These are phyloP conservation scores for Aureobasidium subglaciale DNA, from an alignment of 2,329 filamentous ascomycete species.

Conservation along the genomic window DNA sequence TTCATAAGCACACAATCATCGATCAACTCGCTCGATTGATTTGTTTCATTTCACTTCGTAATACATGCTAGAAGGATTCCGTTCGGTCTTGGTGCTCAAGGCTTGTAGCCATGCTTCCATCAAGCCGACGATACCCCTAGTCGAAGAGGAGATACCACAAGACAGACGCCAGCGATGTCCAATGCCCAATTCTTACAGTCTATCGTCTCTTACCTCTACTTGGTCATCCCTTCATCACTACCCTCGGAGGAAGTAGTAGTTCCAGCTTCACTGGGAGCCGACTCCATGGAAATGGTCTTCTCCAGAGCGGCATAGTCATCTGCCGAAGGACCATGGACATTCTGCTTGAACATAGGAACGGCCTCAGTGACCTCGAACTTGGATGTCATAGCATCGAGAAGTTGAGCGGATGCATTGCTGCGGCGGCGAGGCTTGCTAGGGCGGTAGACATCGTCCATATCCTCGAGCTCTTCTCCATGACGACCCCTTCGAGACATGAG, in stretches of 20 bases:
- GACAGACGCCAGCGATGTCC: slow-evolving; percentile 14
- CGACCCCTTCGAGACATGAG: slow-evolving; percentile 58
- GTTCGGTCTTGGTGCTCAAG: background rate
- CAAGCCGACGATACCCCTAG: background rate
- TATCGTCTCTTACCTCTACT: slow-evolving; percentile 7
- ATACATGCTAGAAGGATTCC: slow-evolving; percentile 1
- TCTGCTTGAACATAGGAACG: slow-evolving; percentile 89
- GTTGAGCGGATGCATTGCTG: slow-evolving; percentile 77
- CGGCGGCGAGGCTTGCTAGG: slow-evolving; percentile 81
- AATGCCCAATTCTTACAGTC: slow-evolving; percentile 8
- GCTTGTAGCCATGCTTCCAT: background rate
- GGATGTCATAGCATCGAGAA: slow-evolving; percentile 77
- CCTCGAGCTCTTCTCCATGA: slow-evolving; percentile 74
- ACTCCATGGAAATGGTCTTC: slow-evolving; percentile 9
- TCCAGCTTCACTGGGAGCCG: slow-evolving; percentile 5
- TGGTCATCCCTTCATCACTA: slow-evolving; percentile 4
- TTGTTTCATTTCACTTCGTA: slow-evolving; percentile 8
- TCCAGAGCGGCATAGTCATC: slow-evolving; percentile 36
- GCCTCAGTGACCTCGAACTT: slow-evolving; percentile 90
- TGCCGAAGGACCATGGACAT: slow-evolving; percentile 60
- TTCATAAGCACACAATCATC: too few relatives aligned
- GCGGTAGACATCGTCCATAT: slow-evolving; percentile 63
- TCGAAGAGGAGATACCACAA: background rate
- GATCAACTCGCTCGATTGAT: background rate
- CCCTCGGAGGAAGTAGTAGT: slow-evolving; percentile 2